Evolutionary conservation across 2,329 filamentous ascomycete species (phyloP).

Genomic region (Fusarium brevicatenulatum): DNA sequence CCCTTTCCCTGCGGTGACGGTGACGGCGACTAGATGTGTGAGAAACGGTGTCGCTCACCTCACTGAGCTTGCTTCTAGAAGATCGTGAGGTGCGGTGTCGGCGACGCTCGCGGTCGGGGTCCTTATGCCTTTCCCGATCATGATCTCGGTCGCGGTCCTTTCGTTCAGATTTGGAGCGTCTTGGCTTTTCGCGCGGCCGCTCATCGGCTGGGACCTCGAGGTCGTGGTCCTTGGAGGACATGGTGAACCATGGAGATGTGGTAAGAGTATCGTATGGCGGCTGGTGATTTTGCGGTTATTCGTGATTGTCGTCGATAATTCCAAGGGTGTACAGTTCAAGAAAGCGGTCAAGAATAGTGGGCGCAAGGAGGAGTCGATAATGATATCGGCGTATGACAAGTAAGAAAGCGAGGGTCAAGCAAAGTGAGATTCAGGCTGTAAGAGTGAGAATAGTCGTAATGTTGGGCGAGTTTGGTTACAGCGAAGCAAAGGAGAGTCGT

Average conservation of each 20-base stretch:
- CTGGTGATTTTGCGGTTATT: constrained; percentile 10
- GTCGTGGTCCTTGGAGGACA: constrained; percentile 57
- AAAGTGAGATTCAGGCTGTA: constrained; percentile 12
- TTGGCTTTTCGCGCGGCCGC: constrained; percentile 52
- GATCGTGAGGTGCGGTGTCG: constrained; percentile 55
- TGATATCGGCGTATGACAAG: constrained; percentile 1
- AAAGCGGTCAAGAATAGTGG: constrained; percentile 28
- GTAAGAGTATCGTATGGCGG: constrained; percentile 8
- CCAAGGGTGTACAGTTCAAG: constrained; percentile 14
- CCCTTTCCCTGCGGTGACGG: constrained; percentile 46
- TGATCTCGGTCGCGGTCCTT: constrained; percentile 49
- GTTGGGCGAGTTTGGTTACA: constrained; percentile 13
- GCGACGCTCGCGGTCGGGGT: constrained; percentile 49
- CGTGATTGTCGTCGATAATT: constrained; percentile 20
- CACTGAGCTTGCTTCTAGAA: constrained; percentile 54
- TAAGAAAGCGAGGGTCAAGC: not conserved
- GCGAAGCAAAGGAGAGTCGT: constrained; percentile 24
- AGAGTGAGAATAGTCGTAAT: constrained; percentile 9
- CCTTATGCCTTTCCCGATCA: constrained; percentile 48
- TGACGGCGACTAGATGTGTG: constrained; percentile 51
- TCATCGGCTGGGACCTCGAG: constrained; percentile 52
- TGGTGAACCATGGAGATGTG: constrained; percentile 46
- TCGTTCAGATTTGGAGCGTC: constrained; percentile 53
- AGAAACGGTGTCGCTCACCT: constrained; percentile 54
- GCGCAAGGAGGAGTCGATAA: constrained; percentile 8